Conservation (phyloP, 2,329 filamentous ascomycete genomes). For the Niveomyces coronatus region DNA sequence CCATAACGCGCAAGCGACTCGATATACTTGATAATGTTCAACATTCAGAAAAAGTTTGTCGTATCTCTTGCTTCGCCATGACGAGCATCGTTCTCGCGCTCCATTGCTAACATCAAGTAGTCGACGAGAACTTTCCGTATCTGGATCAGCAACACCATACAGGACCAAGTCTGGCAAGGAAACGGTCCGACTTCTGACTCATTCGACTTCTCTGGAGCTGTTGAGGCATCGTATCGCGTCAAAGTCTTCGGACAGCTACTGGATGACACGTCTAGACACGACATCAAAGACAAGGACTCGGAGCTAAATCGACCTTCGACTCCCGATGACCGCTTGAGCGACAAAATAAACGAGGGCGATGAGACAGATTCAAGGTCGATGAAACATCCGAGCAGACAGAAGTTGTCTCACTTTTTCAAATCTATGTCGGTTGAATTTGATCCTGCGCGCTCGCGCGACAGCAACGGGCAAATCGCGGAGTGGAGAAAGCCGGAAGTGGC, state of each 20-base stretch:
- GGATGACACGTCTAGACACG: too few species aligned
- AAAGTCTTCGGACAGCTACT: slow-evolving; percentile 85
- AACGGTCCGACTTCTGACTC: slow-evolving; percentile 57
- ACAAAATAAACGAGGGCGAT: slow-evolving; percentile 16
- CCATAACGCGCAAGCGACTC: slow-evolving; percentile 86
- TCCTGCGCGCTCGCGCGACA: slow-evolving; percentile 45
- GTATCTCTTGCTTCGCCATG: background rate
- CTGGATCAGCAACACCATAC: slow-evolving; percentile 90
- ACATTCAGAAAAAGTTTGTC: slow-evolving; percentile 55
- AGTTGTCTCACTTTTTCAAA: slow-evolving; percentile 73
- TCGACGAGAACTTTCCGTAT: slow-evolving; percentile 77
- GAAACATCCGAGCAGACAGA: slow-evolving; percentile 24
- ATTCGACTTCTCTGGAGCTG: slow-evolving; percentile 71
- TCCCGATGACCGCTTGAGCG: slow-evolving; percentile 27
- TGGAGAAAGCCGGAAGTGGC: slow-evolving; percentile 74
- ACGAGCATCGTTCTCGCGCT: background rate
- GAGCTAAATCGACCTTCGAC: slow-evolving; percentile 15
- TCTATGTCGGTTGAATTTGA: slow-evolving; percentile 68
- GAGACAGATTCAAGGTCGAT: slow-evolving; percentile 24
- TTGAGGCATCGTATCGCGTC: slow-evolving; percentile 74
- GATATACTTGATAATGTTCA: slow-evolving; percentile 78
- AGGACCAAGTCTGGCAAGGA: slow-evolving; percentile 89
- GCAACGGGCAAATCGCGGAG: slow-evolving; percentile 53
- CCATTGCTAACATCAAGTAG: slow-evolving; percentile 27
- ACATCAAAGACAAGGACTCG: slow-evolving; percentile 35